Conservation (phyloP, 1,139 yeast species). For the Diutina ranongensis region DNA sequence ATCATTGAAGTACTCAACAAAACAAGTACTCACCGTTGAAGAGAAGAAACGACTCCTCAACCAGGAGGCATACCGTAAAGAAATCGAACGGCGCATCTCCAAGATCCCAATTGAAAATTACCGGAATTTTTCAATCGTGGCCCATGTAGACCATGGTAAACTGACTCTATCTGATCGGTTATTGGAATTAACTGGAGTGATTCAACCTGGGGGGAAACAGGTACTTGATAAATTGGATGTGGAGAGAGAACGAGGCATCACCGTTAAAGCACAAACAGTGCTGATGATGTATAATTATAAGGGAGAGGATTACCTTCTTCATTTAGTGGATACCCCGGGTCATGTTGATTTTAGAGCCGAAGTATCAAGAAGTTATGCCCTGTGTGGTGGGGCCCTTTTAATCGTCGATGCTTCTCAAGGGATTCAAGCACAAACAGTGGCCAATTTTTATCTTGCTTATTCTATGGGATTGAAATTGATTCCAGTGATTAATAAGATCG, state of each 20-base stretch:
- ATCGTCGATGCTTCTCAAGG: slow-evolving; percentile 95
- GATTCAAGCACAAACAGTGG: slow-evolving; percentile 95
- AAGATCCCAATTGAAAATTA: slow-evolving; percentile 73
- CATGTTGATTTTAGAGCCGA: slow-evolving; percentile 95
- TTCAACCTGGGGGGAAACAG: slow-evolving; percentile 71
- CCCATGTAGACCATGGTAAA: slow-evolving; percentile 97
- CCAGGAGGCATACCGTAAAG: slow-evolving; percentile 1
- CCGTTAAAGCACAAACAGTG: slow-evolving; percentile 94
- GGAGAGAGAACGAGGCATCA: slow-evolving; percentile 81
- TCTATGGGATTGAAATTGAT: slow-evolving; percentile 71
- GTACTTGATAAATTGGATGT: slow-evolving; percentile 89
- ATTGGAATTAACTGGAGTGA: slow-evolving; percentile 81
- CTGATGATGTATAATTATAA: slow-evolving; percentile 67
- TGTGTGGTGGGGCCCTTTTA: slow-evolving; percentile 89
- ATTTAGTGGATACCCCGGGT: slow-evolving; percentile 95
- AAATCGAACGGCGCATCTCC: slow-evolving; percentile 43
- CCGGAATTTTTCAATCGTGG: slow-evolving; percentile 87
- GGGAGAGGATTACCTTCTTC: slow-evolving; percentile 61
- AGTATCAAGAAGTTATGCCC: slow-evolving; percentile 86
- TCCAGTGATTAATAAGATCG: slow-evolving; percentile 89
- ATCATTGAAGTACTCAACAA: no score
- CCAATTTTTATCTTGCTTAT: slow-evolving; percentile 84
- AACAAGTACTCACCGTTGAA: slow-evolving; percentile 1
- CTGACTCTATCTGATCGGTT: slow-evolving; percentile 84
- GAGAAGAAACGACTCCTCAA: slow-evolving; percentile 2